Evolutionary conservation across 1,139 yeast species (phyloP).

Genomic region (Blastobotrys apis): DNA sequence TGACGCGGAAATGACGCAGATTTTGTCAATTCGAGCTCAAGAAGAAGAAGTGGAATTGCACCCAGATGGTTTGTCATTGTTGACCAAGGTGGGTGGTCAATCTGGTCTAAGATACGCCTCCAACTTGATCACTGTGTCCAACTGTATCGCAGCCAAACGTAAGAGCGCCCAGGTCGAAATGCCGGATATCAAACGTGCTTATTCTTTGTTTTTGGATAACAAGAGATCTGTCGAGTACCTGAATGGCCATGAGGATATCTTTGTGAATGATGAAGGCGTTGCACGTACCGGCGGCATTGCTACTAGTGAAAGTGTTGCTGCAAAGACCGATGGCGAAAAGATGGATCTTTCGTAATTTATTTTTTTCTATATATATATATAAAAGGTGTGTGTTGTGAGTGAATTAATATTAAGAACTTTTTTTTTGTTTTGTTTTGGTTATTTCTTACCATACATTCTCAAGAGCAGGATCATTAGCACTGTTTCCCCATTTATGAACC

Average conservation of each 20-base stretch:
- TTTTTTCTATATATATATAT: not conserved
- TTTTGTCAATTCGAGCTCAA: constrained; percentile 84
- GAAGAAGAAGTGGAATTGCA: constrained; percentile 92
- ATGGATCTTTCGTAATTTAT: constrained; percentile 15
- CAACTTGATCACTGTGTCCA: constrained; percentile 83
- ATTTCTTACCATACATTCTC: constrained; percentile 16
- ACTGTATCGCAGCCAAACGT: constrained; percentile 79
- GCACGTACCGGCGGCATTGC: constrained; percentile 21
- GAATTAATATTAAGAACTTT: too few species aligned
- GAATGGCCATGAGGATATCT: constrained; percentile 25
- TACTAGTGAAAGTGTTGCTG: constrained; percentile 2
- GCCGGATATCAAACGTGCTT: constrained; percentile 82
- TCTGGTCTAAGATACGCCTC: constrained; percentile 91
- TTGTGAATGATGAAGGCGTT: constrained; percentile 27
- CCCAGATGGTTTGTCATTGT: constrained; percentile 78
- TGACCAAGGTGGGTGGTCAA: constrained; percentile 90
- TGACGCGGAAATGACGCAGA: constrained; percentile 79
- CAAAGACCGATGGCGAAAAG: too few species aligned
- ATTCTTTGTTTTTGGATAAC: constrained; percentile 81
- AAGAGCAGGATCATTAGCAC: not conserved
- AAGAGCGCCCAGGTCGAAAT: constrained; percentile 68
- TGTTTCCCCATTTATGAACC: constrained; percentile 12
- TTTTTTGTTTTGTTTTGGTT: not conserved
- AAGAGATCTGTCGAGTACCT: constrained; percentile 64
- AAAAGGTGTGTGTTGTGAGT: too few species aligned